phyloP scores from a whole-genome alignment of 139 green algal species.

The Auxenochlorella protothecoides region DNA sequence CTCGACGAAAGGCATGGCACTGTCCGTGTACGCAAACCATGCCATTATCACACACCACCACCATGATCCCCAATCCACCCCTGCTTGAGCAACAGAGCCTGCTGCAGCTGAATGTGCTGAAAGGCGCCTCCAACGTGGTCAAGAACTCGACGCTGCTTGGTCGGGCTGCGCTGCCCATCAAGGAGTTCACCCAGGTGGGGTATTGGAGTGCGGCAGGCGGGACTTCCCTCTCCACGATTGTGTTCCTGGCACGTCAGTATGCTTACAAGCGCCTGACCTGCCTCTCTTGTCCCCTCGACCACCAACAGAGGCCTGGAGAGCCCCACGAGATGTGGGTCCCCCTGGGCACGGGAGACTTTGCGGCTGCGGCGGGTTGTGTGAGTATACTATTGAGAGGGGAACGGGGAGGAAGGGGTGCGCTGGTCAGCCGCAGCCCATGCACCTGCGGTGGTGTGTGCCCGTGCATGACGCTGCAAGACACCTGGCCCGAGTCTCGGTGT shows the following conservation, averaged over 20 bases:
- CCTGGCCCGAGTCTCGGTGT: background rate
- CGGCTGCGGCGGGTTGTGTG: slow-evolving; percentile 28
- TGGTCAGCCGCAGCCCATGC: no score
- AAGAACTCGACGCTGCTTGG: slow-evolving; percentile 28
- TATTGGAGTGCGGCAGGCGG: background rate
- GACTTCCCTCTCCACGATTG: no score
- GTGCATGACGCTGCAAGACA: no score
- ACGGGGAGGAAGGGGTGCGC: no score
- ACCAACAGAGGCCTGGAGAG: slow-evolving; percentile 8
- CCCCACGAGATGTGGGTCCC: slow-evolving; percentile 14
- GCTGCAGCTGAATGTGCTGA: slow-evolving; percentile 38
- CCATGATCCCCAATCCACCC: background rate
- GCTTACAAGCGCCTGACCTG: background rate
- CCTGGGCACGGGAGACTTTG: slow-evolving; percentile 33
- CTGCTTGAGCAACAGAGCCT: slow-evolving; percentile 18
- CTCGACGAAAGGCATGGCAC: no score
- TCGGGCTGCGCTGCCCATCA: slow-evolving; percentile 21
- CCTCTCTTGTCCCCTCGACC: background rate
- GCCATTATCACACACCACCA: background rate
- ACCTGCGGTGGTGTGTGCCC: background rate
- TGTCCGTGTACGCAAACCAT: background rate
- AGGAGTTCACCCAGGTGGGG: slow-evolving; percentile 5
- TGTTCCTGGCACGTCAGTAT: background rate
- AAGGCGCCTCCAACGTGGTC: slow-evolving; percentile 31
- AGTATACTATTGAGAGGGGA: background rate